phyloP scores from a whole-genome alignment of 2,329 filamentous ascomycete genomes.

The Alternaria viburni region DNA sequence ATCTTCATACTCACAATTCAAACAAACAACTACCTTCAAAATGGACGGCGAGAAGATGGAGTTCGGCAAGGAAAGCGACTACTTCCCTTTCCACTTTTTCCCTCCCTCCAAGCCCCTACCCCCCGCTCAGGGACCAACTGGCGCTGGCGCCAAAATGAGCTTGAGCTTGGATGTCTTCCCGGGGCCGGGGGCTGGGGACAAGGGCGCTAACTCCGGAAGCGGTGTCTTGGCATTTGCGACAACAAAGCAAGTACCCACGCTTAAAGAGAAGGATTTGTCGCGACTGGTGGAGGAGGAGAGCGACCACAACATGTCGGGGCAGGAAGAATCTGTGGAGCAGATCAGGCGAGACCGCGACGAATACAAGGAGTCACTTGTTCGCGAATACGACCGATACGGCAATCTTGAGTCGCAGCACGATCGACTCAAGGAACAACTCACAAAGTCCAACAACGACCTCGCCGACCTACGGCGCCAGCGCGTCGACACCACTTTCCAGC shows the following conservation, averaged over 20 bases:
- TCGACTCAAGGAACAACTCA: neutral
- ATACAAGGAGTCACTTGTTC: neutral
- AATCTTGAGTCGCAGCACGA: neutral
- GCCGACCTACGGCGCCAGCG: neutral
- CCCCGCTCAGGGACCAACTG: neutral
- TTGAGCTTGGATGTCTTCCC: conserved; percentile 6
- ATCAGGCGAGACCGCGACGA: neutral
- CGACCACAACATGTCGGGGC: conserved; percentile 1
- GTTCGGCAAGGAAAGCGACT: neutral
- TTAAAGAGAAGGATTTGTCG: conserved; percentile 3
- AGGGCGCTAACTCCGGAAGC: conserved; percentile 5
- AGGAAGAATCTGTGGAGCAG: neutral
- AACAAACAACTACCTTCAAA: neutral
- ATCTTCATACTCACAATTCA: neutral
- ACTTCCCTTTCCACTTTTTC: neutral
- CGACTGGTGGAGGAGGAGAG: conserved; percentile 7
- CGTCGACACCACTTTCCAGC: neutral
- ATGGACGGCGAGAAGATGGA: neutral
- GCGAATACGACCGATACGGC: neutral
- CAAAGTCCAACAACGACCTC: neutral
- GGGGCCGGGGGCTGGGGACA: conserved; percentile 1
- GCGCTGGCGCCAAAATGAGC: conserved; percentile 10
- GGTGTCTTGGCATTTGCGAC: conserved; percentile 9
- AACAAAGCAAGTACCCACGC: conserved; percentile 14
- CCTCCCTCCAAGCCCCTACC: neutral